Percentiles rank a stretch among this genome's conserved stretches.
phyloP scores from a whole-genome alignment of 2,329 filamentous ascomycete species.

The Aspergillus terreus region DNA sequence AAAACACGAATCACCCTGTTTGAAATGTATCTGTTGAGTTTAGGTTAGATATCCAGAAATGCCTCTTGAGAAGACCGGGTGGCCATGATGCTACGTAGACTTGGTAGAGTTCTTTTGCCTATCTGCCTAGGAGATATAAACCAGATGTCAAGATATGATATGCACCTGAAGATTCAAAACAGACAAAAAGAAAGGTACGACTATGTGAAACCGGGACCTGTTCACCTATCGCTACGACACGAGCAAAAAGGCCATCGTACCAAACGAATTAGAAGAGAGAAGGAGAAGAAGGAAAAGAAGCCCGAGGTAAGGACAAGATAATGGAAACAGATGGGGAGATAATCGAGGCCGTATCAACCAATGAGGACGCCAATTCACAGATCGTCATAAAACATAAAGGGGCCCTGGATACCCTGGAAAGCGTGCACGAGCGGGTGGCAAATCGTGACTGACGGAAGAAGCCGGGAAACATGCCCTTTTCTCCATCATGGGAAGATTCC shows the following conservation, averaged over 20 bases:
- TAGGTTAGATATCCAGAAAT: too few species aligned
- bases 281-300: not conserved
- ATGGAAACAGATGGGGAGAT: constrained; percentile 2
- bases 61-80: too few species aligned
- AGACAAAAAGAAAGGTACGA: not conserved
- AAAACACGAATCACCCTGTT: too few species aligned
- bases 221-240: constrained; percentile 1
- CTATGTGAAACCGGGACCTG: constrained; percentile 4
- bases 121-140: not conserved
- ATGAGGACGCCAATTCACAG: constrained; percentile 14
- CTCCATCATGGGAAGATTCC: not conserved
- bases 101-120: not conserved
- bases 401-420: not conserved
- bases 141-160: not conserved
- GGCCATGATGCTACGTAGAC: too few species aligned
- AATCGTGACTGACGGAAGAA: not conserved
- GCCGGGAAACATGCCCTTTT: not conserved
- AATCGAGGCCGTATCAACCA: constrained; percentile 10
- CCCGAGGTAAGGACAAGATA: not conserved
- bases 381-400: constrained; percentile 13
- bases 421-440: not conserved
- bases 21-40: too few species aligned
- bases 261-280: not conserved
- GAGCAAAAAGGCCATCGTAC: not conserved
- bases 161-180: not conserved